Evolutionary conservation across 2,329 filamentous ascomycete species (phyloP), one percentile per base, ranked within the genome.

Genomic region (Pestalotiopsis sp.): DNA sequence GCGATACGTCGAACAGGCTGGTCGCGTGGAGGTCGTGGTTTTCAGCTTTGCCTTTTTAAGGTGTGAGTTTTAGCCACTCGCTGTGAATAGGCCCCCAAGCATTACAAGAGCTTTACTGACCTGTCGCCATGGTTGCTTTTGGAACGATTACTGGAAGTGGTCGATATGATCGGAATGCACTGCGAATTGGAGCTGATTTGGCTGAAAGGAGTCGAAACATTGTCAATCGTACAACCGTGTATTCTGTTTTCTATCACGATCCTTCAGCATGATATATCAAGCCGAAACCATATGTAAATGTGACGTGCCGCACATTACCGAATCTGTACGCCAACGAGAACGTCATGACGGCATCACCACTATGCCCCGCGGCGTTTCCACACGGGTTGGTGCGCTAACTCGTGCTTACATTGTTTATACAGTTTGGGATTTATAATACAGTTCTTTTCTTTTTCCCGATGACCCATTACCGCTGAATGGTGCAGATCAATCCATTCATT

Each of bases 1-100:
- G 59, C n/a, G 69, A 66, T 5, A 64, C 59, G 13, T 60, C 59
- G n/a, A 70, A 70, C 20, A 70, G 67, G 27, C 31, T 60, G 49
- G 36, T 57, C 17, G 66, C 66, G 45, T 58, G 39, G 14, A 69
- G 59, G 59, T 69, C 65, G 4, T 36, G 17, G 49, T 67, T 69
- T 4, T 67, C 59, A 2, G 52, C 49, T 27, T 69, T 67, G 13
- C 59, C 66, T 31, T 31, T 31, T 31, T 67, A n/a, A 11, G n/a
- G 17, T 17, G 17, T 3, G 9, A 23, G 17, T 17, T 11, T 11
- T n/a, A 4, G 13, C 59, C 17, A 6, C 36, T 14, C 27, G 59
- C 20, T 13, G 57, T 13, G 27, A 7, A 31, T 31, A 31, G 27
- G 27, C 7, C 27, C 13, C n/a, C 23, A 13, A 23, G 17, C 12